Evolutionary conservation across 108 stramenopile genomes (phyloP), one percentile per base, ranked within the genome.

Genomic region (Nitzschia sp.): DNA sequence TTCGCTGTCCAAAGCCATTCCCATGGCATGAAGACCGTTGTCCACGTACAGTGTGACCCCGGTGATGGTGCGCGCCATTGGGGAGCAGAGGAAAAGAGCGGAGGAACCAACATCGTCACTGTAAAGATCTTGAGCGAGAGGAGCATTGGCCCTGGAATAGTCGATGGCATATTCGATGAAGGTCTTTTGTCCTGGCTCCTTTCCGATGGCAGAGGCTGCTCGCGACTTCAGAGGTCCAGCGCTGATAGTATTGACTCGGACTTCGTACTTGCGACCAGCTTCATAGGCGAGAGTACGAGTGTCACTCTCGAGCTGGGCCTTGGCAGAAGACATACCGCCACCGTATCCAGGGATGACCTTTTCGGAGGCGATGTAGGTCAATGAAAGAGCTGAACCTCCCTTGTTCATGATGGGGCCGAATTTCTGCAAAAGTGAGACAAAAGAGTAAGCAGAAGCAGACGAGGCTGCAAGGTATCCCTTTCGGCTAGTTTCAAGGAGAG

Each of bases 131-230:
- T 97, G 95, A 15, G 79, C 94, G 56, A 98, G 77, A 25, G 98
- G 98, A 27, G 98, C 91, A 77, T 98, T 98, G 29, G 96, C 94
- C 53, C 92, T 94, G 70, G 91, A 91, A 76, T 98, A 98, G 75
- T 98, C 98, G 74, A 98, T 97, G 46, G 98, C 98, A 66, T 94
- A 91, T 70, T 98, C 98, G 69, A 98, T 98, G 84, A 98, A 98
- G 45, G 96, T 97, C 88, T 96, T 97, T 56, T 92, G 86, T 65
- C 83, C 96, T 34, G 85, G 89, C 71, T 92, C 91, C 88, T 85
- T 91, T 33, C 92, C 97, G 76, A 97, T 97, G 71, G 89, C 93
- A 32, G 88, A 85, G 15, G 98, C 98, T 36, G 98, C 98, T 64
- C 98, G 88, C 29, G 89, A 91, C 77, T 97, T 97, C 42, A 98